Evolutionary conservation across 441 rosid genomes (phyloP).

Genomic region (Mallotus japonicus): DNA sequence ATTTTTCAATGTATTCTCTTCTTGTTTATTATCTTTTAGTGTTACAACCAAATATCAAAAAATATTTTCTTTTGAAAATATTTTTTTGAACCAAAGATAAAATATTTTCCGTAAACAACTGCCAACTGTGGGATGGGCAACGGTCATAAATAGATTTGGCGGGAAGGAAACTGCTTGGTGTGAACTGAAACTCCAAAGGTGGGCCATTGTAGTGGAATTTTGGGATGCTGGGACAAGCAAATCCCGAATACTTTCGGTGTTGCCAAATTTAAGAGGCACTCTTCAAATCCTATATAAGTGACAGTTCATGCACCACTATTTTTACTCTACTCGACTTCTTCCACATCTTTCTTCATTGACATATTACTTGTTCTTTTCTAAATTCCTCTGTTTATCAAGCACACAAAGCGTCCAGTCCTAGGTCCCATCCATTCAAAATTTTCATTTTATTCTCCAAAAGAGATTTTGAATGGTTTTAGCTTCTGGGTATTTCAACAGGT

Average conservation of each 20-base stretch:
- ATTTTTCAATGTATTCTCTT: too few relatives aligned
- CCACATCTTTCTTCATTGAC: background rate
- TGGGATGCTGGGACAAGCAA: constrained; percentile 49
- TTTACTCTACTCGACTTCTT: constrained; percentile 35
- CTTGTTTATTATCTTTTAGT: too few relatives aligned
- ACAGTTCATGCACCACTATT: constrained; percentile 27
- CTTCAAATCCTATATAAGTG: constrained; percentile 35
- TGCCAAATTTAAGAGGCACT: too few relatives aligned
- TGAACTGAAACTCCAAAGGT: constrained; percentile 27
- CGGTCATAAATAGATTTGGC: constrained; percentile 33
- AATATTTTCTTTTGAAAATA: too few relatives aligned
- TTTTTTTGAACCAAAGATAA: too few relatives aligned
- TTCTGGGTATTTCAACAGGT: constrained; percentile 27
- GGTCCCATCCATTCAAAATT: constrained; percentile 6
- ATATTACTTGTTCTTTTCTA: constrained; percentile 11
- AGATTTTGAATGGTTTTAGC: constrained; percentile 29
- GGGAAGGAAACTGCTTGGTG: constrained; percentile 32
- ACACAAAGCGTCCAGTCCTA: background rate
- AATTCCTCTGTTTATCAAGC: background rate
- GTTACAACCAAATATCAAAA: too few relatives aligned
- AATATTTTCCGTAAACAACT: too few relatives aligned
- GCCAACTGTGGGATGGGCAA: background rate
- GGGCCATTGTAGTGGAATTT: constrained; percentile 69
- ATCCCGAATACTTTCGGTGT: constrained; percentile 66
- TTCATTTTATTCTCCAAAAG: constrained; percentile 7